These are phyloP conservation scores for Petrea volubilis DNA, from an alignment of 257 asterid species.

Conservation along the genomic window DNA sequence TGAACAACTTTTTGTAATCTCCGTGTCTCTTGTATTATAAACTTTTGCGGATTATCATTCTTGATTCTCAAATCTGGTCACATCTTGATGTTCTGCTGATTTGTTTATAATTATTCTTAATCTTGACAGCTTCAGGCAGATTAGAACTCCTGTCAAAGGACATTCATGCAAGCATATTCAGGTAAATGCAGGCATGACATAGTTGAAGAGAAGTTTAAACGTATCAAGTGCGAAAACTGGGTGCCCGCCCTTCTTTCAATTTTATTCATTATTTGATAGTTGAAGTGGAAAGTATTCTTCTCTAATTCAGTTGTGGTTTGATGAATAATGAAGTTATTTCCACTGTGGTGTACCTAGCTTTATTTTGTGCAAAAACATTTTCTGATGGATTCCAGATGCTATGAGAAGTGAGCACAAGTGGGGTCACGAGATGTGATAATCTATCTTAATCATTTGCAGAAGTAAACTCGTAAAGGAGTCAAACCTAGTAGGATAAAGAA, in stretches of 20 bases:
- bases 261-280: slow-evolving; percentile 4
- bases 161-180: slow-evolving; percentile 85
- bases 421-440: slow-evolving; percentile 11
- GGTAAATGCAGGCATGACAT: slow-evolving; percentile 49
- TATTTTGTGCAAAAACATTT: background rate
- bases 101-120: slow-evolving; percentile 17
- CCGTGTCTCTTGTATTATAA: background rate
- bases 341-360: background rate
- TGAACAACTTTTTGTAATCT: background rate
- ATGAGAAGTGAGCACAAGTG: slow-evolving; percentile 4
- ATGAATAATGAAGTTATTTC: background rate
- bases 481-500: slow-evolving; percentile 11
- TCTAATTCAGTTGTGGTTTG: background rate
- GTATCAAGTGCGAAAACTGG: slow-evolving; percentile 8
- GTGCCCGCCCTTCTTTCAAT: background rate
- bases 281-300: slow-evolving; percentile 2
- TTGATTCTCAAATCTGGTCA: slow-evolving; percentile 13
- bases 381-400: slow-evolving; percentile 3
- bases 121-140: slow-evolving; percentile 69
- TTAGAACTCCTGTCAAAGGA: slow-evolving; percentile 89
- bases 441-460: slow-evolving; percentile 1
- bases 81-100: slow-evolving; percentile 25
- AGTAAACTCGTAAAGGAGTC: slow-evolving; percentile 7
- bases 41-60: slow-evolving; percentile 4
- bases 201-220: slow-evolving; percentile 10